Base-by-base conservation (phyloP, 805 yeast genomes). In the Wickerhamomyces sydowiorum region DNA sequence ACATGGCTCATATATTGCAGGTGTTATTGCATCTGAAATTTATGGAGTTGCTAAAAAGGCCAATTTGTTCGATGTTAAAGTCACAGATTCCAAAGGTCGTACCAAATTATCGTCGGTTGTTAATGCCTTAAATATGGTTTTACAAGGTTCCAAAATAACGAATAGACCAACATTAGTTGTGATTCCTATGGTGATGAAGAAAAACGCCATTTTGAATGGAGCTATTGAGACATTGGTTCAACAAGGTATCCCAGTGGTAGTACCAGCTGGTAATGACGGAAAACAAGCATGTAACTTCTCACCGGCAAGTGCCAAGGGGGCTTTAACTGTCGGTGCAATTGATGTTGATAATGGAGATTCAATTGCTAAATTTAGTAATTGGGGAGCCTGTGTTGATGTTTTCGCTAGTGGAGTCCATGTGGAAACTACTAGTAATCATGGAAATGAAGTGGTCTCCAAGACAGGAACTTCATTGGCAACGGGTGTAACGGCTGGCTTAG, bases 281-380 rank as follows among this genome's bases (percentile, higher is more conserved):
- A 52, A 49, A 15, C 63, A 63, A 39, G 75, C 79, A 2, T 75
- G 80, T 49, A 47, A 55, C 5, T 64, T 54, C 37, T 70, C 77
- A 18, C 80, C 80, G 3, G 68, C 73, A 4, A 65, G 75, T 31
- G 69, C 76, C 3, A 67, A 64, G 7, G 70, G 71, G 28, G 85
- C 87, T 0, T 73, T 88, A 12, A 80, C 96, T 0, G 95, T 90
- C 4, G 97, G 96, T 1, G 91, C 96, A 3, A 76, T 87, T 37
- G 90, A 89, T 55, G 91, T 82, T 55, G 60, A 72, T n/a, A 69
- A 69, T 10, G 57, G 18, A 17, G 91, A 87, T 53, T 54, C 69
- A 2, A 70, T 89, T 33, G 91, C 64, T 3, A 15, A 47, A 1
- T 60, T 60, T 36, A 56, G 61, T 22, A 74, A 75, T 56, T 70